A percentile compares a stretch with the other conserved stretches of the same genome.
Evolutionary conservation across 164 flowering plant genomes (phyloP).

Genomic region (Platanus orientalis): DNA sequence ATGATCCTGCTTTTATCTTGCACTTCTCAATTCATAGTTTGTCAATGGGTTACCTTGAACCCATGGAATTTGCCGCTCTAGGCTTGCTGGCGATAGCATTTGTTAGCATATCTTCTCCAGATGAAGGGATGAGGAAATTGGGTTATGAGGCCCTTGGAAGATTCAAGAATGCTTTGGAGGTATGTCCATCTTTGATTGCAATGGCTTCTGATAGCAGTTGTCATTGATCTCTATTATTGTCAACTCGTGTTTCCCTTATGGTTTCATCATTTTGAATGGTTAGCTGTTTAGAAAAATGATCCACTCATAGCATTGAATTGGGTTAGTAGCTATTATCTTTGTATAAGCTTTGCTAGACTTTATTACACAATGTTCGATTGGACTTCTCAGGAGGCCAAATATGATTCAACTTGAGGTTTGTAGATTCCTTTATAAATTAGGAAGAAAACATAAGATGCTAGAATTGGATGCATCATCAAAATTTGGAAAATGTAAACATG

Average conservation of each 20-base stretch:
- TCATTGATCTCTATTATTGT: neutral
- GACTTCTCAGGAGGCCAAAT: no score
- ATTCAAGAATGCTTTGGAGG: slow-evolving; percentile 67
- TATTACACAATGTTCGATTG: neutral
- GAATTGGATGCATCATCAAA: no score
- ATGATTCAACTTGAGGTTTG: no score
- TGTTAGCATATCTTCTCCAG: slow-evolving; percentile 74
- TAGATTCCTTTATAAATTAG: no score
- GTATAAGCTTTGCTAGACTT: no score
- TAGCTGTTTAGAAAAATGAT: no score
- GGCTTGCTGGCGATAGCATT: slow-evolving; percentile 87
- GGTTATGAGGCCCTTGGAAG: slow-evolving; percentile 66
- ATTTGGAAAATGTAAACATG: no score
- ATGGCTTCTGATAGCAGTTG: neutral
- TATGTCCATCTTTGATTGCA: slow-evolving; percentile 16
- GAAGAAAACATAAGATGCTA: no score
- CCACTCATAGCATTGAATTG: no score
- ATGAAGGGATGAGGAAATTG: slow-evolving; percentile 65
- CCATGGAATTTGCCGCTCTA: slow-evolving; percentile 70
- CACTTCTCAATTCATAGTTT: slow-evolving; percentile 67
- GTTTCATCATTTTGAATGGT: no score
- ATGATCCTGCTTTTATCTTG: slow-evolving; percentile 87
- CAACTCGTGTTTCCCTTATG: neutral
- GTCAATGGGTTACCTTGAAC: slow-evolving; percentile 62
- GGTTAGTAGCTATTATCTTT: no score